phyloP scores from a whole-genome alignment of 2,329 filamentous ascomycete genomes.

The Pyrenophora teres region DNA sequence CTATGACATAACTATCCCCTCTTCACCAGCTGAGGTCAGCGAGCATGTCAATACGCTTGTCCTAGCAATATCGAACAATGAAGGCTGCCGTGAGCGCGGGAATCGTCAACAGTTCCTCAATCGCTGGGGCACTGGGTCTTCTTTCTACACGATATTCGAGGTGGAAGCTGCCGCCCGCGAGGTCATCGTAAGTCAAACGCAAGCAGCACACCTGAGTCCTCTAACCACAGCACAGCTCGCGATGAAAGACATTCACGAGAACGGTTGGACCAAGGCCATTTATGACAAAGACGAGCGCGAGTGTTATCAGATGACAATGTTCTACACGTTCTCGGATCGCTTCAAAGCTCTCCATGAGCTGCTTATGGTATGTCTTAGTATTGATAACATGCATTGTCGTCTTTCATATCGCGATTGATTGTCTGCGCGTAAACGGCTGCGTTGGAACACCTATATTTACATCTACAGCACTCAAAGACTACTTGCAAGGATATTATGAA shows the following conservation, averaged over 20 bases:
- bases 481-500: constrained; percentile 20
- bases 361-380: neutral
- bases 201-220: too few relatives aligned
- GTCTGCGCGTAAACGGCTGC: too few relatives aligned
- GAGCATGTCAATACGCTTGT: neutral
- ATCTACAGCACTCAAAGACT: constrained; percentile 12
- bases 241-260: constrained; percentile 9
- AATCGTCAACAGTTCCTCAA: neutral
- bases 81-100: constrained; percentile 2
- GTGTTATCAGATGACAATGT: constrained; percentile 7
- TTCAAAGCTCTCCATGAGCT: constrained; percentile 7
- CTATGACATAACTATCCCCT: constrained; percentile 2
- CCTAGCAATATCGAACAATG: constrained; percentile 11
- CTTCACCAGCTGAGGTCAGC: neutral
- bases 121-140: constrained; percentile 7
- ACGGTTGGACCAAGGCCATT: constrained; percentile 14
- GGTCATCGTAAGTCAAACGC: neutral
- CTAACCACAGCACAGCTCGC: neutral
- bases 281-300: constrained; percentile 12
- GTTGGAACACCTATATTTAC: neutral
- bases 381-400: too few relatives aligned
- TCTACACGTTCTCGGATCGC: constrained; percentile 17
- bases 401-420: too few relatives aligned
- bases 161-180: constrained; percentile 3
- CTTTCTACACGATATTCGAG: constrained; percentile 1